Percentiles rank a stretch among this genome's conserved stretches.
These are phyloP conservation scores for Blastobotrys attinorum DNA, from an alignment of 805 yeast genomes.

Conservation along the genomic window DNA sequence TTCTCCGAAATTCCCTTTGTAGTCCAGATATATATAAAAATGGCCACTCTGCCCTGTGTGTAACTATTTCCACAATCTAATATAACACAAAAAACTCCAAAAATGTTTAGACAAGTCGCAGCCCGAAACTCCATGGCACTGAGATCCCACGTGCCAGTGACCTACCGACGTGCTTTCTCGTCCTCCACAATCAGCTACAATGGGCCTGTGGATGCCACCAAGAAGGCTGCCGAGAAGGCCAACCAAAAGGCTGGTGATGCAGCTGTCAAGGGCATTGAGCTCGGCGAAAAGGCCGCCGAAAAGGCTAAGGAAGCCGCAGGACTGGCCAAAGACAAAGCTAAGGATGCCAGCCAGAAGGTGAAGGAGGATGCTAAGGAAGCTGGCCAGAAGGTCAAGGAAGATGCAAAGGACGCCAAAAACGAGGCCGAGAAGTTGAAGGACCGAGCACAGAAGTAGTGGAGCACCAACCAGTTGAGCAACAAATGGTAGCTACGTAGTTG, in stretches of 20 bases:
- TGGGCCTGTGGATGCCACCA: slow-evolving; percentile 4
- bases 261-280: slow-evolving; percentile 8
- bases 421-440: not conserved
- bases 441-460: no score
- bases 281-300: slow-evolving; percentile 8
- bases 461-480: no score
- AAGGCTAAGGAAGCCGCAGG: slow-evolving; percentile 9
- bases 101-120: no score
- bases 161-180: slow-evolving; percentile 1
- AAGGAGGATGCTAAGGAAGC: slow-evolving; percentile 1
- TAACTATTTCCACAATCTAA: no score
- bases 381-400: not conserved
- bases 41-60: no score
- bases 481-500: no score
- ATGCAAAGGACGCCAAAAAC: slow-evolving; percentile 1
- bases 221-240: slow-evolving; percentile 10
- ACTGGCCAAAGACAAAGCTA: not conserved
- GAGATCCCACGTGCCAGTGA: no score
- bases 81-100: no score
- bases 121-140: no score
- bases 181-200: not conserved
- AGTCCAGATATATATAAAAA: no score
- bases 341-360: not conserved
- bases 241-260: slow-evolving; percentile 10
- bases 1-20: no score